Conservation (phyloP, 2,329 filamentous ascomycete genomes). For the Lecanicillium sp. region DNA sequence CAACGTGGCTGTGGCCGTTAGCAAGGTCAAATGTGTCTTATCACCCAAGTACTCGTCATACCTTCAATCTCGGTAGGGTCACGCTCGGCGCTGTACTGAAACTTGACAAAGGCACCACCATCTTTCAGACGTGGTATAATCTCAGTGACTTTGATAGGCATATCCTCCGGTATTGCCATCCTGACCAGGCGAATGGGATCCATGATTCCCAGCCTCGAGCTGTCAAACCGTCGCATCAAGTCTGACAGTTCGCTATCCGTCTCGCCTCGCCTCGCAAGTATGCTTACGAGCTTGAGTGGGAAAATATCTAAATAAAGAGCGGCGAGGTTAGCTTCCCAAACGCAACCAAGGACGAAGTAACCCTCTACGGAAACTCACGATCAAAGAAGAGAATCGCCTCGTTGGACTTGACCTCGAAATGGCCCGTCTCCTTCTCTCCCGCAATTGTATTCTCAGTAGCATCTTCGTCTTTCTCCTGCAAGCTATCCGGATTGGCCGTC, state of each 20-base stretch:
- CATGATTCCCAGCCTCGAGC: constrained; percentile 38
- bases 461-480: neutral
- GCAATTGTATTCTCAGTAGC: constrained; percentile 19
- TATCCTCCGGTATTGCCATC: constrained; percentile 53
- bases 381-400: constrained; percentile 88
- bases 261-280: constrained; percentile 39
- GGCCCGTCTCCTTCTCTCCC: constrained; percentile 64
- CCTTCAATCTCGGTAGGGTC: constrained; percentile 35
- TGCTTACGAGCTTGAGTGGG: constrained; percentile 59
- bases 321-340: constrained; percentile 4
- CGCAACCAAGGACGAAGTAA: neutral
- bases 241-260: constrained; percentile 41
- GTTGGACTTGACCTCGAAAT: constrained; percentile 68
- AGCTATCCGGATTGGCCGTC: constrained; percentile 4
- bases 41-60: constrained; percentile 12
- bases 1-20: constrained; percentile 42
- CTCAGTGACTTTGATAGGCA: constrained; percentile 66
- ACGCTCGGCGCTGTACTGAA: constrained; percentile 42
- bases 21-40: neutral
- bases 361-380: constrained; percentile 45
- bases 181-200: constrained; percentile 48
- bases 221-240: constrained; percentile 45
- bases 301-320: constrained; percentile 65
- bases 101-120: constrained; percentile 89
- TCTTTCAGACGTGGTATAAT: constrained; percentile 82